Conservation (phyloP, 495 filamentous ascomycete species). For the Beverwykella pulmonaria region DNA sequence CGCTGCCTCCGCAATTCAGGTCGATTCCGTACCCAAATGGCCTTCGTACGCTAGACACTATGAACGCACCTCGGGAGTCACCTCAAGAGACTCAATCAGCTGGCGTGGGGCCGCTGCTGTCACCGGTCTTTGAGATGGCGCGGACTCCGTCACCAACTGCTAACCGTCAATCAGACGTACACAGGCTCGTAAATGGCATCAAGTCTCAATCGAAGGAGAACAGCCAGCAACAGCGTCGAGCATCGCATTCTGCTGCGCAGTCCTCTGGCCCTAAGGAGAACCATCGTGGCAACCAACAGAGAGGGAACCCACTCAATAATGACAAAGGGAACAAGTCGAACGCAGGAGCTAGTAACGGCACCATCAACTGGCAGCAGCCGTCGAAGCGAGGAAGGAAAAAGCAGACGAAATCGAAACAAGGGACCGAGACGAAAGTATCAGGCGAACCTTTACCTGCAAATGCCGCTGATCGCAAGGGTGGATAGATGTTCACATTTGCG, state of each 20-base stretch:
- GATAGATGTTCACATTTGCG: conserved; percentile 33
- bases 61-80: conserved; percentile 25
- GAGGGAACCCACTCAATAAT: neutral
- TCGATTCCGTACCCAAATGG: conserved; percentile 16
- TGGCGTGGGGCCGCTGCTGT: conserved; percentile 45
- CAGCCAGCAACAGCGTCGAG: conserved; percentile 33
- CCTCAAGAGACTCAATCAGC: conserved; percentile 34
- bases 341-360: neutral
- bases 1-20: conserved; percentile 27
- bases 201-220: conserved; percentile 29
- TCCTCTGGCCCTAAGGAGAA: conserved; percentile 16
- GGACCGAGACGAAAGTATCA: conserved; percentile 9
- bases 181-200: conserved; percentile 18
- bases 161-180: conserved; percentile 32
- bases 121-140: conserved; percentile 51
- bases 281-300: conserved; percentile 8
- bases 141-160: conserved; percentile 51
- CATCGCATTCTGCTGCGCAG: conserved; percentile 40
- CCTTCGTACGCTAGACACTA: conserved; percentile 22
- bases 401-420: conserved; percentile 17
- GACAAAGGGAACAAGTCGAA: conserved; percentile 22
- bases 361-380: conserved; percentile 29
- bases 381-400: conserved; percentile 40
- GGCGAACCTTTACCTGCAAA: conserved; percentile 46
- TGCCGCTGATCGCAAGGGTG: conserved; percentile 50